Conservation (phyloP, 2,329 filamentous ascomycete species). For the Dichotomopilus funicola region DNA sequence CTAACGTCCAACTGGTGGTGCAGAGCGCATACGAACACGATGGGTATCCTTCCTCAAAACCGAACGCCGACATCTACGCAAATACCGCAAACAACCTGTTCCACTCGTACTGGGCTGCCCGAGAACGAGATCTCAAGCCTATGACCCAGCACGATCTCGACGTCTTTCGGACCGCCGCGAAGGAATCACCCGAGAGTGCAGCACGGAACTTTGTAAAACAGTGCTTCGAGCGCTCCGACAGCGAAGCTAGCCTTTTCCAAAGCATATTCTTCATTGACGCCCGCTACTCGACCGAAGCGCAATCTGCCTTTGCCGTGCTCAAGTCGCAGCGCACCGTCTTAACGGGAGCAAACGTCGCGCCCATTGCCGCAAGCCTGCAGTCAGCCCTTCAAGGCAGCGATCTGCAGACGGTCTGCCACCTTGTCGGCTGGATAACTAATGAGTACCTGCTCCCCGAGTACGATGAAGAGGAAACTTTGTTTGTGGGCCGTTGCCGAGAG, state of each 20-base stretch:
- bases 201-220: conserved; percentile 54
- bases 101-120: conserved; percentile 44
- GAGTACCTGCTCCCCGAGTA: conserved; percentile 51
- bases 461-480: conserved; percentile 50
- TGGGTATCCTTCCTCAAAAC: conserved; percentile 39
- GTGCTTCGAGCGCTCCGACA: conserved; percentile 51
- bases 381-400: conserved; percentile 41
- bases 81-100: conserved; percentile 51
- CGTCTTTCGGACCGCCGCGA: conserved; percentile 47
- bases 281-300: conserved; percentile 42
- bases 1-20: conserved; percentile 49
- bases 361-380: conserved; percentile 45
- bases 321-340: conserved; percentile 45
- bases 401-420: conserved; percentile 45
- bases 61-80: conserved; percentile 46
- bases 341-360: conserved; percentile 48
- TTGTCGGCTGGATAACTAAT: conserved; percentile 52
- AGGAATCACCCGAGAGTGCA: conserved; percentile 46
- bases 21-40: conserved; percentile 46
- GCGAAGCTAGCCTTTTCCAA: conserved; percentile 47
- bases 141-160: conserved; percentile 49
- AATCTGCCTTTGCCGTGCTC: conserved; percentile 46
- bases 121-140: conserved; percentile 48
- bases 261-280: conserved; percentile 52
- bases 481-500: conserved; percentile 48